Evolutionary conservation across 805 yeast genomes (phyloP).

Genomic region (Ogataea ramenticola): DNA sequence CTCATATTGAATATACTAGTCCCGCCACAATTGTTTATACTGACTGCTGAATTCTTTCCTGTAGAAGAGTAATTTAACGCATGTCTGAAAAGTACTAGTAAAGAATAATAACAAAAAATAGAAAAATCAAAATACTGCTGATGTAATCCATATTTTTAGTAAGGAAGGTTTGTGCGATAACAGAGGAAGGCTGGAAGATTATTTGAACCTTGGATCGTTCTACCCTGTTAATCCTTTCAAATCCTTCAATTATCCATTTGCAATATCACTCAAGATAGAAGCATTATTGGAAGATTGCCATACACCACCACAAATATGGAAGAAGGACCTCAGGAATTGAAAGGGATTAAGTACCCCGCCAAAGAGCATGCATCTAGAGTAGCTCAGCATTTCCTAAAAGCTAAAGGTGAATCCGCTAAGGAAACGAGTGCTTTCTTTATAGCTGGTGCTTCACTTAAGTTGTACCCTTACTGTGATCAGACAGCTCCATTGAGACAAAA

Average conservation of each 20-base stretch:
- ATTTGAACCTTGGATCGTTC: not conserved
- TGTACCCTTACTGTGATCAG: conserved; percentile 74
- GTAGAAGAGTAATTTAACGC: no score
- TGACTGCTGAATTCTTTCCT: no score
- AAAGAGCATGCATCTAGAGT: conserved; percentile 63
- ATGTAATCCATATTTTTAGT: not conserved
- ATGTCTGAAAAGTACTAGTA: not conserved
- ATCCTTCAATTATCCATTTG: no score
- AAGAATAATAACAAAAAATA: not conserved
- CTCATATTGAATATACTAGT: not conserved
- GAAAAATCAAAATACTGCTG: not conserved
- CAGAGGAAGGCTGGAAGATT: not conserved
- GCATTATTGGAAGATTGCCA: no score
- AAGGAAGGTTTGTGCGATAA: not conserved
- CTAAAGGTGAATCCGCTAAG: conserved; percentile 9
- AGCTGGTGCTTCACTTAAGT: conserved; percentile 52
- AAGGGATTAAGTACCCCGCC: conserved; percentile 66
- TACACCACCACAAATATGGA: conserved; percentile 10
- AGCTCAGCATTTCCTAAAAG: conserved; percentile 22
- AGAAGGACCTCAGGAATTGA: conserved; percentile 13
- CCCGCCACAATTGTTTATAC: no score
- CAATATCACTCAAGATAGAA: no score
- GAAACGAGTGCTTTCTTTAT: conserved; percentile 36
- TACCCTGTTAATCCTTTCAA: no score
- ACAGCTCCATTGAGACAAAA: conserved; percentile 77